Conservation (phyloP, 2,329 filamentous ascomycete genomes). For the Fusarium liriodendri region DNA sequence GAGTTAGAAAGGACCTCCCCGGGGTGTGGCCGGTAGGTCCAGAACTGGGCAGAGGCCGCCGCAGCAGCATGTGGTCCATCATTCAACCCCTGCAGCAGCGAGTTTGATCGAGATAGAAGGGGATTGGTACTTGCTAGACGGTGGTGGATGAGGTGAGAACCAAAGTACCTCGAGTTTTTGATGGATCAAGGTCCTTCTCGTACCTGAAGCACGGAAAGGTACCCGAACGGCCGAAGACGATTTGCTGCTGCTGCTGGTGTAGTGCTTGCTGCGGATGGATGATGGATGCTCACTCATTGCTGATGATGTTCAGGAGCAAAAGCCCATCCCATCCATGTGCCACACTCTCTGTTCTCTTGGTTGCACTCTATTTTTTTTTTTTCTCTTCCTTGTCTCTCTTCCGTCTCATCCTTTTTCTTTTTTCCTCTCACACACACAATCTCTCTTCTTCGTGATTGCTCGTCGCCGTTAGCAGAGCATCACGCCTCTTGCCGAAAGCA, state of each 20-base stretch:
- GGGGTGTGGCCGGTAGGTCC: neutral
- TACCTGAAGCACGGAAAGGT: slow-evolving; percentile 4
- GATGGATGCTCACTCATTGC: neutral
- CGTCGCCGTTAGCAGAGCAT: slow-evolving; percentile 21
- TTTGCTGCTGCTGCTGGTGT: neutral
- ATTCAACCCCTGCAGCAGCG: neutral
- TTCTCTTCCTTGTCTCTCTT: neutral
- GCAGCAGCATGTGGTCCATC: neutral
- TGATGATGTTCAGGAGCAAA: neutral
- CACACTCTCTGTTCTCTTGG: neutral
- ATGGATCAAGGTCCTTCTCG: neutral
- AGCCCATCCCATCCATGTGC: neutral
- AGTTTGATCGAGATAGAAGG: slow-evolving; percentile 10
- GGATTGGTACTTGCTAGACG: neutral
- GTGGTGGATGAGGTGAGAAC: neutral
- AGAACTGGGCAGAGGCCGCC: slow-evolving; percentile 2
- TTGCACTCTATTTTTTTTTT: slow-evolving; percentile 12
- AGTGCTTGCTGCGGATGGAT: neutral
- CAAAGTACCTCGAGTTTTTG: neutral
- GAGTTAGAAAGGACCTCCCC: neutral
- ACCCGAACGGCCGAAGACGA: neutral
- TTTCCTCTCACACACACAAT: neutral
- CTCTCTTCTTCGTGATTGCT: slow-evolving; percentile 2
- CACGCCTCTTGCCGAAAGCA: slow-evolving; percentile 25
- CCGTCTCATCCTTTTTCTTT: neutral